Evolutionary conservation across 768 basidiomycete genomes (phyloP).

Genomic region (Mycena sanguinolenta): DNA sequence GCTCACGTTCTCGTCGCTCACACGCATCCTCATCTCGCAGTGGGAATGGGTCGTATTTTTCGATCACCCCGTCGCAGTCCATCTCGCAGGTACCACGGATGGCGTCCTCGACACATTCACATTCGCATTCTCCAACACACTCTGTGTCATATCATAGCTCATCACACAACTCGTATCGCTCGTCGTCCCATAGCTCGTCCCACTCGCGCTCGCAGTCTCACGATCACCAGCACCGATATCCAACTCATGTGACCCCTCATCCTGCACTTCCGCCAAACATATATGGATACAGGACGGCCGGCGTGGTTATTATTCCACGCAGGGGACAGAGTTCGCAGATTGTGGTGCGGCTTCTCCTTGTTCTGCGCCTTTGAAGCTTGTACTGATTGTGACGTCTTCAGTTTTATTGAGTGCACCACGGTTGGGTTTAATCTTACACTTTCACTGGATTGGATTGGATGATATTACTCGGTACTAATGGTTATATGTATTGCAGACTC

Average conservation of each 20-base stretch:
- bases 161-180: too few relatives aligned
- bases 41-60: background rate
- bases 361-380: too few relatives aligned
- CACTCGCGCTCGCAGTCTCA: background rate
- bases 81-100: background rate
- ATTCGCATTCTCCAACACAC: too few relatives aligned
- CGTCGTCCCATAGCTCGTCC: background rate
- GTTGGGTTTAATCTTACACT: too few relatives aligned
- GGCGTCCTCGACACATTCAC: background rate
- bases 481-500: too few relatives aligned
- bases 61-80: background rate
- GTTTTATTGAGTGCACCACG: too few relatives aligned
- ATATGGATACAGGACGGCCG: background rate
- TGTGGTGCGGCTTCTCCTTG: background rate
- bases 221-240: background rate
- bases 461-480: too few relatives aligned
- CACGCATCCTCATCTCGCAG: background rate
- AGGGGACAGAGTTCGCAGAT: background rate
- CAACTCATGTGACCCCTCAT: background rate
- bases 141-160: too few relatives aligned
- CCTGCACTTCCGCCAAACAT: background rate
- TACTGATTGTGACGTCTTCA: too few relatives aligned
- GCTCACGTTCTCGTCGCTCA: background rate
- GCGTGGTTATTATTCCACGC: background rate
- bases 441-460: too few relatives aligned